Conservation (phyloP, 345 rosid genomes). For the Acer yangbiense region DNA sequence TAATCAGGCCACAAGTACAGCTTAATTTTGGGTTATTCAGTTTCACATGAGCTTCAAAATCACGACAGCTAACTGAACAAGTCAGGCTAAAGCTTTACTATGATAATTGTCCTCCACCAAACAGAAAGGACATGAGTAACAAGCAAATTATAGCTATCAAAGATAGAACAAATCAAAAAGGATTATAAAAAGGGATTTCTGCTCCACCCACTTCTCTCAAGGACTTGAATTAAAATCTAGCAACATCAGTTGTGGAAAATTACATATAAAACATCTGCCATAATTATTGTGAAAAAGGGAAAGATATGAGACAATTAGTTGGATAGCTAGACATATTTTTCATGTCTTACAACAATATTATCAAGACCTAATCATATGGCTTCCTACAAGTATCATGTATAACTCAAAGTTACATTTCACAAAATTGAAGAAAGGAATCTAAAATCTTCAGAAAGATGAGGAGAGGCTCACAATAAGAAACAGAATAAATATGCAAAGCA, state of each 20-base stretch:
- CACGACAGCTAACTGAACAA: not conserved
- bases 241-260: not conserved
- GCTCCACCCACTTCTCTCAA: not conserved
- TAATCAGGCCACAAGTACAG: not conserved
- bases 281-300: not conserved
- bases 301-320: not conserved
- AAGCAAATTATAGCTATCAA: not conserved
- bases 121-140: not conserved
- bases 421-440: not conserved
- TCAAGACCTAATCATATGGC: not conserved
- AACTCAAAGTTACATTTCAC: not conserved
- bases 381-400: not conserved
- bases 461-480: slow-evolving; percentile 1
- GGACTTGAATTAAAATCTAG: not conserved
- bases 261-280: not conserved
- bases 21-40: not conserved
- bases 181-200: not conserved
- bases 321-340: not conserved
- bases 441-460: not conserved
- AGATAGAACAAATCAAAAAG: not conserved
- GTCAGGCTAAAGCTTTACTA: not conserved
- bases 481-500: not conserved
- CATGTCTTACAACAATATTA: not conserved
- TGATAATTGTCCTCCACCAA: not conserved
- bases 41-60: not conserved